Base-by-base conservation (phyloP, 2,329 filamentous ascomycete species). In the Gliomastix tumulicola region DNA sequence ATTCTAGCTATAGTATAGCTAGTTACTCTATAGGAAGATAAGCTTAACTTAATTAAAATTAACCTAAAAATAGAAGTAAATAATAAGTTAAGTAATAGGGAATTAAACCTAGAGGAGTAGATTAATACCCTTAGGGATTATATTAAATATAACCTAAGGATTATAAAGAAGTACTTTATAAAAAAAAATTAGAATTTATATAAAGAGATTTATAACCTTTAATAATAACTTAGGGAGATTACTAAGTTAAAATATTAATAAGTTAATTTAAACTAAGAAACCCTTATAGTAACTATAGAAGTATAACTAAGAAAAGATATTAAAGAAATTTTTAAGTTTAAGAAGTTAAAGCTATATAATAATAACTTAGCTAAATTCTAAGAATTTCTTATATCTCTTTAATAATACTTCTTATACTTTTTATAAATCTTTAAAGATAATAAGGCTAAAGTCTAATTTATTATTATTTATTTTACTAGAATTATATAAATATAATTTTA, bases 91-190 rank as follows among this genome's bases (percentile, higher is more conserved):
- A 25, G 19, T 35, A 25, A 13, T 15, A 9, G 8, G 12, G 12
- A n/a, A 15, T n/a, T n/a, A n/a, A n/a, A 15, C 19, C 5, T 27
- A 25, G 11, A n/a, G 15, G 23, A 25, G n/a, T n/a, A 25, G 12
- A 6, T 15, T 7, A 15, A 12, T 15, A 25, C 15, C 13, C 11
- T 9, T 6, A 3, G 8, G 8, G 9, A 9, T 23, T 16, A 15
- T 35, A 35, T 22, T 35, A 17, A 35, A 22, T 22, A 25, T 23
- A n/a, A n/a, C n/a, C 25, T 23, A 17, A 35, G n/a, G 16, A 31
- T 13, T 31, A 32, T 32, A 15, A 13, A 15, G 11, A 32, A 4
- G 11, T 15, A 4, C 17, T 32, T 13, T 4, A 15, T 5, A 4
- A 8, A 15, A 11, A 18, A 32, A 15, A 8, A 5, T 15, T 32